Evolutionary conservation across 352 stramenopile species (phyloP).

Genomic region (Pythium inflatum): DNA sequence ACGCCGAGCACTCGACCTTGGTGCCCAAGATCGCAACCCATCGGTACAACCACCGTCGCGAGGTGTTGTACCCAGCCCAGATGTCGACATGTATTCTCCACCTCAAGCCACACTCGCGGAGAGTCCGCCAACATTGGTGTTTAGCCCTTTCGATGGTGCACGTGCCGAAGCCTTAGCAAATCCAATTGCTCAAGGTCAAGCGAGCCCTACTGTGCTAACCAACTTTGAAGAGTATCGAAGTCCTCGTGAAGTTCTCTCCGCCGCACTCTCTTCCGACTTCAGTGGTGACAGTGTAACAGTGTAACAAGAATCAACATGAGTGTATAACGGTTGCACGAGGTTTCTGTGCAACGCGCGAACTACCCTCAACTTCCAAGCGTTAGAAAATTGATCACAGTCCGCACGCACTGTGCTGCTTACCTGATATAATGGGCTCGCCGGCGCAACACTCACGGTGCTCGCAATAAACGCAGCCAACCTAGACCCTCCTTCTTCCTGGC

Average conservation of each 20-base stretch:
- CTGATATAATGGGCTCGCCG: too few species aligned
- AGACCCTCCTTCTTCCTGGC: too few species aligned
- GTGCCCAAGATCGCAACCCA: neutral
- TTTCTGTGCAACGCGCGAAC: neutral
- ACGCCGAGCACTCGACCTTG: neutral
- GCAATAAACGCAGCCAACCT: too few species aligned
- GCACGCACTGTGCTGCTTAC: too few species aligned
- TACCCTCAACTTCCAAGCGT: neutral
- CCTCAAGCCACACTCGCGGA: neutral
- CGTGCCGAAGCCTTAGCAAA: neutral
- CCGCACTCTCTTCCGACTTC: neutral
- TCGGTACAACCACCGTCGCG: neutral
- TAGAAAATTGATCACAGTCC: neutral
- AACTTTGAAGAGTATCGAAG: neutral
- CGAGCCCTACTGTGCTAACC: neutral
- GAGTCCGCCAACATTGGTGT: slow-evolving; percentile 2
- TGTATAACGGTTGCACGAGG: neutral
- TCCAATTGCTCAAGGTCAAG: neutral
- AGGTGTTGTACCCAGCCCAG: neutral
- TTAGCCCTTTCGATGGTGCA: neutral
- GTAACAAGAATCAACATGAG: neutral
- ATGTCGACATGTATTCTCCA: too few species aligned
- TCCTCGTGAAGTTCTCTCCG: neutral
- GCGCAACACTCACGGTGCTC: too few species aligned
- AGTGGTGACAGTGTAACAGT: neutral